These are phyloP conservation scores for Toxoplasma gondii DNA, from an alignment of 169 alveolate species.

Conservation along the genomic window DNA sequence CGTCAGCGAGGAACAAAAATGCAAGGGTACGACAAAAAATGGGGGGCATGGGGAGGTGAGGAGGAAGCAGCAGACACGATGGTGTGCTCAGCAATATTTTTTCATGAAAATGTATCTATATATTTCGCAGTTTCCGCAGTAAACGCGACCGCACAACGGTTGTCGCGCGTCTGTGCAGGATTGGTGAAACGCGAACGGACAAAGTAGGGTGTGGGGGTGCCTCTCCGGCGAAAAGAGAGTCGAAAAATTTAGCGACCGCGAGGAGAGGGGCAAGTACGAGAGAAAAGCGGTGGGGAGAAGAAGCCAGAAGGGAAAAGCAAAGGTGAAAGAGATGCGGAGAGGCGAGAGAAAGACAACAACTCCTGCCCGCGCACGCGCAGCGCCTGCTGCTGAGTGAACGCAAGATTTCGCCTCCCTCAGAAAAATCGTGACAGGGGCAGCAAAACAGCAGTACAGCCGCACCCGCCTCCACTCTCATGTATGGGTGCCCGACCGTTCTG, in stretches of 20 bases:
- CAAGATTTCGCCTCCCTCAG: neutral
- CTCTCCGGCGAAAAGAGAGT: neutral
- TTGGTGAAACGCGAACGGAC: neutral
- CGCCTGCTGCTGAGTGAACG: neutral
- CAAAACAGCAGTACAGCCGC: neutral
- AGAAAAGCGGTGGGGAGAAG: neutral
- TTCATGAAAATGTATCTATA: neutral
- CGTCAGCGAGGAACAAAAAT: neutral
- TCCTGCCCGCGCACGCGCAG: slow-evolving; percentile 10
- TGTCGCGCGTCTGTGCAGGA: neutral
- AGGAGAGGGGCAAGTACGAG: neutral
- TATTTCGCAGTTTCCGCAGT: neutral
- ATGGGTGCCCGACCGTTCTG: neutral
- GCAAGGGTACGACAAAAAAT: neutral
- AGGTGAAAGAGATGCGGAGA: neutral
- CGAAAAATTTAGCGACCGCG: neutral
- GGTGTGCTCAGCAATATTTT: neutral
- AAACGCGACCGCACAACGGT: neutral
- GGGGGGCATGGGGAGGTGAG: neutral
- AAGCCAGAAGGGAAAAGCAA: neutral
- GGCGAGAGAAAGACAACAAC: slow-evolving; percentile 1
- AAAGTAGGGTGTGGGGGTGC: slow-evolving; percentile 1
- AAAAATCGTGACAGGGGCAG: slow-evolving; percentile 8
- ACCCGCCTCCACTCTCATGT: neutral
- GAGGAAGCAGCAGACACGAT: neutral